Evolutionary conservation across 768 basidiomycete genomes (phyloP), one percentile per base, ranked within the genome.

Genomic region (Lactifluus piperatus): DNA sequence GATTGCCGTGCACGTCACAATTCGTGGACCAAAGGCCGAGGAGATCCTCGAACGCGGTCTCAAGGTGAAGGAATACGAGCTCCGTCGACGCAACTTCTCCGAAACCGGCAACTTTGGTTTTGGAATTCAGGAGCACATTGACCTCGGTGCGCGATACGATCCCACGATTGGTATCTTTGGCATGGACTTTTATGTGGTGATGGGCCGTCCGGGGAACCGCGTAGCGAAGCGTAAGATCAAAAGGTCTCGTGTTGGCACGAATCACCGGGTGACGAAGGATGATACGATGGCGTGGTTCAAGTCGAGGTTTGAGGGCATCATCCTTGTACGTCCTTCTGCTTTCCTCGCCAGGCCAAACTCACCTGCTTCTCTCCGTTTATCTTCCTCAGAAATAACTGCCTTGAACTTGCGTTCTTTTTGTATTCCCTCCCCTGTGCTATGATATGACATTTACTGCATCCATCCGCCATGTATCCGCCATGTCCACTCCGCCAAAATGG

Each of bases 31-130:
- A 4, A 56, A 56, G 22, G 55, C 55, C 6, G 55, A 56, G 47
- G 55, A 56, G 47, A 56, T 56, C 22, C 55, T 56, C 1, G 55
- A 56, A n/a, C 55, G 55, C 20, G 55, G 55, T 56, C 55, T 99
- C 74, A 99, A 98, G 76, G 97, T 98, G 71, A 99, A 99, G 84
- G 97, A 99, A 78, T 98, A 99, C 81, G 97, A 99, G 79, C 78
- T 99, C 75, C 84, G 85, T 71, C 90, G 92, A 76, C 84, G 82
- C 74, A 98, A 98, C 85, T 98, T 97, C 78, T 95, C 92, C 66
- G 92, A 92, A 75, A 97, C 93, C 60, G 95, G 95, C 60, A 97
- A 98, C 88, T 99, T 99, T 72, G 95, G 95, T 67, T 99, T 98
- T 76, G 95, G 94, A 14, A 56, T 56, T 39, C 54, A 56, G 27